Percentiles rank a stretch among this genome's conserved stretches.
Conservation (phyloP, 768 basidiomycete genomes). For the Termitomyces sp. region DNA sequence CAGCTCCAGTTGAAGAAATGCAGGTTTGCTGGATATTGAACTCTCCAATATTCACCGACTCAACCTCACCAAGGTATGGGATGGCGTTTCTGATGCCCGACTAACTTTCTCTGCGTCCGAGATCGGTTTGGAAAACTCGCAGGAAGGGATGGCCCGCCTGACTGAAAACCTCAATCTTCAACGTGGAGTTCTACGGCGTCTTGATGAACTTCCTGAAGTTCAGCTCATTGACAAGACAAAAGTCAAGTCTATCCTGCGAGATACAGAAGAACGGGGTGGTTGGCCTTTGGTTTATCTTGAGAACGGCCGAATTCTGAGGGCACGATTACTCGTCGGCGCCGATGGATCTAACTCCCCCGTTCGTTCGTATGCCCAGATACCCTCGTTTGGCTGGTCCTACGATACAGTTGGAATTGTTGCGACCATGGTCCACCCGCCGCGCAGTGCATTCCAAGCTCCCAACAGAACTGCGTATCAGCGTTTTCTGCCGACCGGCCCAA, state of each 20-base stretch:
- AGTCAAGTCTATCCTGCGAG: constrained; percentile 66
- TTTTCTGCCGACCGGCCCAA: constrained; percentile 92
- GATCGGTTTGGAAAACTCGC: constrained; percentile 26
- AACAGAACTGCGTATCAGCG: constrained; percentile 90
- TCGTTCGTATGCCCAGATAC: constrained; percentile 77
- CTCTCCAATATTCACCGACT: not conserved
- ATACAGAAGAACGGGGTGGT: constrained; percentile 47
- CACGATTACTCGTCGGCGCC: constrained; percentile 82
- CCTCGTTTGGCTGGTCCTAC: constrained; percentile 91
- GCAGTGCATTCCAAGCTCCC: constrained; percentile 54
- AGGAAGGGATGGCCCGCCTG: constrained; percentile 68
- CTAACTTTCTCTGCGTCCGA: constrained; percentile 67
- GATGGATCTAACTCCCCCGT: constrained; percentile 97
- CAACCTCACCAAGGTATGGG: constrained; percentile 68
- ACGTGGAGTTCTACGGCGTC: constrained; percentile 68
- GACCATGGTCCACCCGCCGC: constrained; percentile 73
- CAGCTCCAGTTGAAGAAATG: constrained; percentile 79
- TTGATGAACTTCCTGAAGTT: constrained; percentile 50
- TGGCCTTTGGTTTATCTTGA: constrained; percentile 84
- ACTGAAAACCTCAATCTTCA: constrained; percentile 95
- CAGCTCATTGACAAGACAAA: constrained; percentile 69
- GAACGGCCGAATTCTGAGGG: constrained; percentile 59
- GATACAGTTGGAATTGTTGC: constrained; percentile 88
- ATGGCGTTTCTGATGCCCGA: constrained; percentile 79
- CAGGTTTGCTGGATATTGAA: constrained; percentile 48